These are phyloP conservation scores for Hyphopichia buzzinii DNA, from an alignment of 1,139 yeast genomes.

Conservation along the genomic window DNA sequence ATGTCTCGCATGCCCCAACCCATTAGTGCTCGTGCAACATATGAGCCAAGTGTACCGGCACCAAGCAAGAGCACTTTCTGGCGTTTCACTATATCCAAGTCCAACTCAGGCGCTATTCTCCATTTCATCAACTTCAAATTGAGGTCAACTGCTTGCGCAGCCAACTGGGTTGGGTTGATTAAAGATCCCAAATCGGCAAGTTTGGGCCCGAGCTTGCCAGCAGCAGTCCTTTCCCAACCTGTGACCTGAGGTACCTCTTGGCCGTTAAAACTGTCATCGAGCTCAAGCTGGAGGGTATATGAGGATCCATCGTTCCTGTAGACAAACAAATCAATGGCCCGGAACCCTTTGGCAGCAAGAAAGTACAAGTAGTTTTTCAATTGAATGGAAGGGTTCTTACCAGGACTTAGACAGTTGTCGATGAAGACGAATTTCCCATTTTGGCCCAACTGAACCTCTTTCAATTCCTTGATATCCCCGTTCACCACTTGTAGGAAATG, in stretches of 20 bases:
- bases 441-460: constrained; percentile 2
- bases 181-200: constrained; percentile 77
- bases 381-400: constrained; percentile 55
- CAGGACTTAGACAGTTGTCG: constrained; percentile 54
- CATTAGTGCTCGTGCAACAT: constrained; percentile 77
- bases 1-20: constrained; percentile 93
- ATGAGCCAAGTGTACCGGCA: constrained; percentile 94
- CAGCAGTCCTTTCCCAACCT: constrained; percentile 89
- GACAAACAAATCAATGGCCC: constrained; percentile 38
- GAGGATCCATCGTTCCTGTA: constrained; percentile 29
- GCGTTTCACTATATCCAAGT: constrained; percentile 59
- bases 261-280: constrained; percentile 13
- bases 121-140: constrained; percentile 93
- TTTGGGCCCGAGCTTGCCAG: constrained; percentile 77
- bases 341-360: constrained; percentile 41
- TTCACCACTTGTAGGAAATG: constrained; percentile 15
- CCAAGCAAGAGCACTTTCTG: constrained; percentile 80
- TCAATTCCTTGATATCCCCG: constrained; percentile 5
- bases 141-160: constrained; percentile 88
- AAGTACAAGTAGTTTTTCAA: constrained; percentile 63
- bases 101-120: constrained; percentile 83
- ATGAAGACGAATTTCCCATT: constrained; percentile 46
- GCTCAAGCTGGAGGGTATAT: constrained; percentile 17
- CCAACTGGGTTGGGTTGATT: constrained; percentile 75
- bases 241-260: constrained; percentile 38